Evolutionary conservation across 2,329 filamentous ascomycete species (phyloP), one percentile per base, ranked within the genome.

Genomic region (Aspergillus japonicus): DNA sequence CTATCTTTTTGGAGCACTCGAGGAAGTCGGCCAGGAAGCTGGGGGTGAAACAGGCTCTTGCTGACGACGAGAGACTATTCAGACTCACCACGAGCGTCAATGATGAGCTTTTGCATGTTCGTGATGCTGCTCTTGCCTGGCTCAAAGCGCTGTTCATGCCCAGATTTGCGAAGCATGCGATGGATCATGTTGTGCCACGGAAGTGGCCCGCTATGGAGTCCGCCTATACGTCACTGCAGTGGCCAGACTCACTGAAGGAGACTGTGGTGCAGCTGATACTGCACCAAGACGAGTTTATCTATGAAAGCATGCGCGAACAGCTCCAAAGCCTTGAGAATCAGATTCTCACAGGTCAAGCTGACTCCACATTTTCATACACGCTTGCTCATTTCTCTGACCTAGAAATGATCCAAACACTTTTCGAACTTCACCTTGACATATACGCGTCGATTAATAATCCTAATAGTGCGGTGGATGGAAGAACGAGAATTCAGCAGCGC

Each of bases 391-490:
- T 74, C 23, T 70, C 70, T 12, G 67, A 79, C 29, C 71, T 83
- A 47, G 83, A 85, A 53, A 80, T 87, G 70, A 75, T 83, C 1
- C 80, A 90, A 69, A 81, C 82, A 2, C 74, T 90, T 3, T 89
- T 87, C 64, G 88, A 90, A 70, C 74, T 90, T 33, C 87, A 90
- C 67, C 78, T 90, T 5, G 87, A 90, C 67, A 78, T 88, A 8
- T 88, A 86, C 69, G 83, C 83, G 5, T 75, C 83, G n/a, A 85
- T 88, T 65, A 87, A 84, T 53, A 83, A 83, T 63, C 82, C 85
- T 0, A 82, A 81, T 64, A 87, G 83, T 64, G 81, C 84, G 24
- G 80, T 85, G 5, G 80, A 84, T 59, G 67, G 74, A 31, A 77
- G 76, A 5, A 84, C 80, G n/a, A 79, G 83, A 39, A 69, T 77